Evolutionary conservation across 2,329 filamentous ascomycete species (phyloP), one percentile per base, ranked within the genome.

Genomic region (Verticillium tricorpus): DNA sequence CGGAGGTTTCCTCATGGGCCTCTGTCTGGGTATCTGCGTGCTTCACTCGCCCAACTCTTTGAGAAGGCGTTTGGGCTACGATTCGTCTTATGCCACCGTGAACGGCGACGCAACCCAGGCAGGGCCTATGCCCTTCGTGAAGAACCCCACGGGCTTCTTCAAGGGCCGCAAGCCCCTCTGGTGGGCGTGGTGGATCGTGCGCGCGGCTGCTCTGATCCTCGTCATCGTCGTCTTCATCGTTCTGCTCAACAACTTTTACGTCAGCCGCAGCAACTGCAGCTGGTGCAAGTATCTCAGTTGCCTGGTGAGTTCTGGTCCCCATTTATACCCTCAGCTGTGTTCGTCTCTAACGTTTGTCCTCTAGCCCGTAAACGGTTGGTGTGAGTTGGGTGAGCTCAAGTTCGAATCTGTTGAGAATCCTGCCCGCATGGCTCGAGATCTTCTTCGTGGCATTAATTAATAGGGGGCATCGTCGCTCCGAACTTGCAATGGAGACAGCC

Each of bases 281-380:
- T 99, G 95, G 95, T 99, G 95, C 82, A 95, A 96, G 80, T 95
- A 96, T 71, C 77, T 99, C 69, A 96, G 90, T 74, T 99, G 95
- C 72, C 78, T 99, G 78, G 92, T 95, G 80, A 85, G 92, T 89
- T 62, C 15, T 34, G 12, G 17, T 8, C 25, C 25, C 22, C 7
- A 15, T 2, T 3, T 34, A 35, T 61, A 35, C 34, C 34, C 34
- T 9, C 34, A 35, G 11, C n/a, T 35, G 12, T 5, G 14, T 19
- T 34, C 56, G 25, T 31, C 50, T 58, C 71, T 75, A 67, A 75
- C 64, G 9, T 50, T 58, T 14, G 34, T 11, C 9, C 22, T 37
- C 45, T 60, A 89, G 85, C 83, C 85, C 62, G 80, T 91, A 60
- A 89, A 83, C 65, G 80, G 86, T 68, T 91, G 88, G 88, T 91